A percentile compares a stretch with the other conserved stretches of the same genome.
phyloP scores from a whole-genome alignment of 1,284 basidiomycete species.

The Cutaneotrichosporon sp. region DNA sequence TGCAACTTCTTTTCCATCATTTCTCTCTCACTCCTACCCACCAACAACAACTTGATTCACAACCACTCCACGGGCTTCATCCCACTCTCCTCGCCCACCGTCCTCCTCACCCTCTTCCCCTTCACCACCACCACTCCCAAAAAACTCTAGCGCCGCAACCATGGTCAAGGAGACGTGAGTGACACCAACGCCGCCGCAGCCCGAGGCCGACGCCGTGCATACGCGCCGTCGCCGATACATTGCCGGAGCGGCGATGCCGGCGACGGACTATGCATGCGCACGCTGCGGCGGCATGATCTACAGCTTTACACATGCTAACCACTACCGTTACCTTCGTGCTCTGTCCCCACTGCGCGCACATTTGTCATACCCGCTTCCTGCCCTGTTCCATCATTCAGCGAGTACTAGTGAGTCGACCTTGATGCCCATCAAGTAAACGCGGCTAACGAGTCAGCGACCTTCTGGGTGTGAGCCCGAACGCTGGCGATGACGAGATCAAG shows the following conservation, averaged over 20 bases:
- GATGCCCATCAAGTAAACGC: not conserved
- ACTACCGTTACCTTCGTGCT: not conserved
- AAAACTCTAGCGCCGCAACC: conserved; percentile 11
- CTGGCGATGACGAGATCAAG: conserved; percentile 77
- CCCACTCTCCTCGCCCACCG: not conserved
- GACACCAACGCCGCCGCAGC: not conserved
- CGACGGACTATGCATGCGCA: not conserved
- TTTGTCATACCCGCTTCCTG: not conserved
- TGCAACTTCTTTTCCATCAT: too few relatives aligned
- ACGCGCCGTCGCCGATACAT: not conserved
- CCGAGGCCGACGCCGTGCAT: too few relatives aligned
- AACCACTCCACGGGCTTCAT: not conserved
- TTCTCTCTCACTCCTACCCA: not conserved
- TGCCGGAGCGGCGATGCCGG: not conserved
- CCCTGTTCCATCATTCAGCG: conserved; percentile 52
- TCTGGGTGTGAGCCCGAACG: conserved; percentile 69
- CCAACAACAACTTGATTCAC: not conserved
- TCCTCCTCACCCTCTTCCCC: not conserved
- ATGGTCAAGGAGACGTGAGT: conserved; percentile 51
- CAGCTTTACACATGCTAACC: conserved; percentile 5
- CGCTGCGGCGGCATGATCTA: not conserved
- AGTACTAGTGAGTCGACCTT: conserved; percentile 60
- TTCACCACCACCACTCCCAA: not conserved
- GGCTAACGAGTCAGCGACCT: conserved; percentile 55
- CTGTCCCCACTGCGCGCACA: not conserved